Evolutionary conservation across 345 rosid species (phyloP), one percentile per base, ranked within the genome.

Genomic region (Murraya paniculata): DNA sequence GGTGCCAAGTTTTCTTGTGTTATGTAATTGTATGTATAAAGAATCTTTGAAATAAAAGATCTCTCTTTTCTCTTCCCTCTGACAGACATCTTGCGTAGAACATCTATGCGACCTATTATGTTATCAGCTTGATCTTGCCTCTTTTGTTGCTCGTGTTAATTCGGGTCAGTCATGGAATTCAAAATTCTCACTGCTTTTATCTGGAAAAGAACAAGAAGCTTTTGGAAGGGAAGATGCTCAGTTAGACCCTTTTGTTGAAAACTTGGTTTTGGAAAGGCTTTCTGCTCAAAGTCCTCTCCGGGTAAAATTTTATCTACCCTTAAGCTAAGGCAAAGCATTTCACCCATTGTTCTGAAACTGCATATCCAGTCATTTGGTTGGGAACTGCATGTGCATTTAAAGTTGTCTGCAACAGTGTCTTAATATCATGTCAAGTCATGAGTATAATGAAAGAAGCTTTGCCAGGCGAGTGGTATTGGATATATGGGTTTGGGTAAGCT

Each of bases 251-350:
- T 95, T 95, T 82, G 98, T 95, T 74, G 98, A 93, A 86, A 95
- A 93, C 83, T 91, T 91, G 80, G 94, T 95, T 83, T 80, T 95
- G 90, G 99, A 95, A 88, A 91, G 97, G 76, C 97, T 95, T 79
- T 91, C 99, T 82, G 90, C 84, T 71, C 99, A 95, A 82, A 91
- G 97, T 91, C 96, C 99, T 27, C 90, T 95, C 72, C 92, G 94
- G 86, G 98, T 95, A 91, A 82, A 87, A 68, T 53, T 71, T 41
- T 75, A 19, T 64, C 67, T 56, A 67, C 30, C 14, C 39, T 61
- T 41, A 74, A 61, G 58, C 38, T 74, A 31, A 41, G 45, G 64
- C 50, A 31, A 13, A 18, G 66, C 38, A 55, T 38, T 55, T 24
- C 19, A 36, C 7, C 10, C 4, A 58, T 19, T 53, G 41, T 57